Conservation (phyloP, 2,329 filamentous ascomycete genomes). For the Alternaria triticina region DNA sequence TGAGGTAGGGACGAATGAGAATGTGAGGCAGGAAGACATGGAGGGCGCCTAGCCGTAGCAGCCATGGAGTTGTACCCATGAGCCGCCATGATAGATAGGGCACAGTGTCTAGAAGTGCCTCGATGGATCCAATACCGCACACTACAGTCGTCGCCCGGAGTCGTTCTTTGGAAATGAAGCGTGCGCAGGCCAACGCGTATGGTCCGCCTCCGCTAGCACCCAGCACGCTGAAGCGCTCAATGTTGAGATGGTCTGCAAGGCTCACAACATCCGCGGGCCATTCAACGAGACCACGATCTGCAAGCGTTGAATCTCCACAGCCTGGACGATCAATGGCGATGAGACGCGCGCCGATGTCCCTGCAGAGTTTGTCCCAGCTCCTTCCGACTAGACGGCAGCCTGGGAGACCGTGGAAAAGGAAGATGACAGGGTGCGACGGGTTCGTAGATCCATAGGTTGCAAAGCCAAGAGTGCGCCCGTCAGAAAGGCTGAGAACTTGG, state of each 20-base stretch:
- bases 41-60: slow-evolving; percentile 14
- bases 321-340: slow-evolving; percentile 54
- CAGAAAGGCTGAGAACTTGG: slow-evolving; percentile 27
- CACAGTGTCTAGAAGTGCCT: slow-evolving; percentile 12
- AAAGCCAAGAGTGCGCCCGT: slow-evolving; percentile 49
- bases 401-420: slow-evolving; percentile 53
- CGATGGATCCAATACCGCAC: slow-evolving; percentile 26
- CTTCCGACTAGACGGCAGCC: slow-evolving; percentile 50
- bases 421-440: slow-evolving; percentile 43
- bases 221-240: slow-evolving; percentile 51
- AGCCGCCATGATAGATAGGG: slow-evolving; percentile 18
- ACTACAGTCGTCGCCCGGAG: slow-evolving; percentile 25
- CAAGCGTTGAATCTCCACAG: slow-evolving; percentile 48
- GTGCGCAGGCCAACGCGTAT: slow-evolving; percentile 55
- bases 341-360: slow-evolving; percentile 43
- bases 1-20: slow-evolving; percentile 19
- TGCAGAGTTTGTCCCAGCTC: slow-evolving; percentile 34
- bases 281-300: slow-evolving; percentile 29
- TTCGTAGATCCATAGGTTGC: slow-evolving; percentile 49
- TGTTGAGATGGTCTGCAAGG: slow-evolving; percentile 48
- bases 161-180: slow-evolving; percentile 37
- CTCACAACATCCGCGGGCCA: slow-evolving; percentile 50
- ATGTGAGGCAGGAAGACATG: slow-evolving; percentile 19
- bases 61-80: slow-evolving; percentile 21
- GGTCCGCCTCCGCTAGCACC: slow-evolving; percentile 56